These are phyloP conservation scores for Sugiyamaella chiloensis DNA, from an alignment of 805 yeast genomes.

Conservation along the genomic window DNA sequence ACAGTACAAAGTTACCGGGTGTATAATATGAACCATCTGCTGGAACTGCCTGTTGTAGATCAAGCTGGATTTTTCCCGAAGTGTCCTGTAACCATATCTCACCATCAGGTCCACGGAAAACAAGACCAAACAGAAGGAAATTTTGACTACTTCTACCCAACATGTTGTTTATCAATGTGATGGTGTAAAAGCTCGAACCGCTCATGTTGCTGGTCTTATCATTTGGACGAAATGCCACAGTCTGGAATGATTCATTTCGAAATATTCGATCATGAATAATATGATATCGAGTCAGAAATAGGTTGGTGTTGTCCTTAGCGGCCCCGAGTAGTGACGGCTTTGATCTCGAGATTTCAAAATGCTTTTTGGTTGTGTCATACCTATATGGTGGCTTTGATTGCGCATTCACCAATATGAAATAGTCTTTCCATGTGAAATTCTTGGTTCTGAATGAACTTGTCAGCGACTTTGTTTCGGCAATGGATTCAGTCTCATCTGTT, in stretches of 20 bases:
- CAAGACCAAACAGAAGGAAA: slow-evolving; percentile 75
- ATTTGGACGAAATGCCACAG: slow-evolving; percentile 37
- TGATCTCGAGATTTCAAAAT: slow-evolving; percentile 42
- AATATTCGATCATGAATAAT: slow-evolving; percentile 66
- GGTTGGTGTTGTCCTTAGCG: slow-evolving; percentile 22
- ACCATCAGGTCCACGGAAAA: slow-evolving; percentile 62
- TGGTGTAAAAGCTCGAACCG: slow-evolving; percentile 25
- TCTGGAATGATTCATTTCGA: slow-evolving; percentile 73
- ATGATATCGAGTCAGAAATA: slow-evolving; percentile 50
- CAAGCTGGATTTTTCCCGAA: slow-evolving; percentile 68
- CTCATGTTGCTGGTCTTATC: slow-evolving; percentile 12
- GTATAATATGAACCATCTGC: slow-evolving; percentile 61
- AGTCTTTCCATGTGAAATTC: slow-evolving; percentile 64
- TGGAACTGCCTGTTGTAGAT: slow-evolving; percentile 53
- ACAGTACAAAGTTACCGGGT: slow-evolving; percentile 72
- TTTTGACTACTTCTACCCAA: slow-evolving; percentile 78
- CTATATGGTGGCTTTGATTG: slow-evolving; percentile 59
- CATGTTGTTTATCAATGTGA: slow-evolving; percentile 78
- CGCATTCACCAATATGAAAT: slow-evolving; percentile 63
- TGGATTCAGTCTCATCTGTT: slow-evolving; percentile 2
- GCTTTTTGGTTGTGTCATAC: slow-evolving; percentile 61
- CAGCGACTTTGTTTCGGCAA: slow-evolving; percentile 3
- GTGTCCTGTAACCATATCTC: slow-evolving; percentile 78
- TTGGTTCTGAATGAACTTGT: neutral
- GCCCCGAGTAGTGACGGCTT: slow-evolving; percentile 23